Base-by-base conservation (phyloP, 495 filamentous ascomycete species). In the Chaetomium fimeti region DNA sequence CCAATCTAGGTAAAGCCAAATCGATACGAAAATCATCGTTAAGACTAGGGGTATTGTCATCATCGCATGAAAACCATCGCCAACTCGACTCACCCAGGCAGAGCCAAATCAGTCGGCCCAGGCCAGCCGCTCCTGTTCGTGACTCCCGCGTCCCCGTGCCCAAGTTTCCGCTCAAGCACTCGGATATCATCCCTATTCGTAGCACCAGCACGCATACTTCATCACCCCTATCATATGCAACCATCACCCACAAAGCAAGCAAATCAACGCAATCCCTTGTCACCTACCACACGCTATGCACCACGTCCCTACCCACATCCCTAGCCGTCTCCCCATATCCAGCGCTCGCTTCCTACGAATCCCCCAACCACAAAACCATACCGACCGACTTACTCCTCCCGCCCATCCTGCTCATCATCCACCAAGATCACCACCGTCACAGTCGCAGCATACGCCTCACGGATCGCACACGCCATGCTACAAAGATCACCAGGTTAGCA, bases 361-460 rank as follows among this genome's bases (percentile, higher is more conserved):
- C 12, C 6, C 6, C 43, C 5, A 8, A 27, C 25, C 49, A 11
- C 22, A 28, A 6, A 57, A 57, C 20, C 6, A 57, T 38, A 38
- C n/a, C 7, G 42, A 28, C 40, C 20, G 32, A 16, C 57, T 15
- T 52, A 61, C 18, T 61, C 59, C 6, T 74, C 68, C 56, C 58
- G 62, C n/a, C 56, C 51, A 43, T 74, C 64, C 66, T 71, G 65
- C 16, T 61, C 68, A 43, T 70, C 69, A 57, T 76, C 74, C 52
- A 85, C 76, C 63, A 90, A 72, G 57, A 91, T 90, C 29, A 89
- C 86, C 61, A 90, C 87, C 65, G 82, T 86, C 60, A 90, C 72
- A 56, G 87, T 84, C 27, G 85, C 87, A 18, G 88, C 88, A 70
- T 89, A 90, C 22, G 88, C 87, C 72, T 88, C 87, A 45, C 88